Percentiles rank a stretch among this genome's conserved stretches.
phyloP scores from a whole-genome alignment of 257 asterid genomes.

The Osmanthus fragrans region DNA sequence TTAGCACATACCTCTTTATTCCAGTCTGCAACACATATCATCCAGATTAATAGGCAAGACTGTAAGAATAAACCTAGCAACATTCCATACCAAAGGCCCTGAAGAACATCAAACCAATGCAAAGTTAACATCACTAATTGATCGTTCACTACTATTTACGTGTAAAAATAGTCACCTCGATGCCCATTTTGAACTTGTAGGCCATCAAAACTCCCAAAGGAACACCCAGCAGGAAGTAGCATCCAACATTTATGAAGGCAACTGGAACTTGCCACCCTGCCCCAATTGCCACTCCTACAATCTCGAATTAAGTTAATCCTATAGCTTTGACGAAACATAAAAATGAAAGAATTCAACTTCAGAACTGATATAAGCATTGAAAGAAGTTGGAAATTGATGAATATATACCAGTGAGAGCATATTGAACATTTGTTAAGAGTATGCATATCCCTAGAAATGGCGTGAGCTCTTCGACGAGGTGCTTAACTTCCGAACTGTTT shows the following conservation, averaged over 20 bases:
- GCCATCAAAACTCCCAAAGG: constrained; percentile 47
- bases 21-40: constrained; percentile 45
- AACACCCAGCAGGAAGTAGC: constrained; percentile 47
- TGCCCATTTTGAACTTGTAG: constrained; percentile 38
- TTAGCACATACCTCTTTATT: constrained; percentile 37
- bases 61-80: constrained; percentile 40
- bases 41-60: constrained; percentile 33
- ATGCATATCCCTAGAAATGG: constrained; percentile 51
- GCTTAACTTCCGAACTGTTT: constrained; percentile 31
- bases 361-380: neutral
- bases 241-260: constrained; percentile 38
- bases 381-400: neutral
- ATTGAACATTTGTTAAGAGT: constrained; percentile 40
- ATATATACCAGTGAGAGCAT: constrained; percentile 45
- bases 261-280: constrained; percentile 63
- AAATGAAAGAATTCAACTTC: neutral
- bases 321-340: neutral
- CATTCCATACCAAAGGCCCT: constrained; percentile 67
- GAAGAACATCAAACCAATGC: neutral
- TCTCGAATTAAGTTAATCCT: neutral
- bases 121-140: neutral
- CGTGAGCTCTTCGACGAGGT: constrained; percentile 45
- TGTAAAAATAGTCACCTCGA: constrained; percentile 29
- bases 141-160: neutral
- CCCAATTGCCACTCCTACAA: constrained; percentile 53